phyloP scores from a whole-genome alignment of 202 grass and related monocot genomes.

The Panicum virgatum region DNA sequence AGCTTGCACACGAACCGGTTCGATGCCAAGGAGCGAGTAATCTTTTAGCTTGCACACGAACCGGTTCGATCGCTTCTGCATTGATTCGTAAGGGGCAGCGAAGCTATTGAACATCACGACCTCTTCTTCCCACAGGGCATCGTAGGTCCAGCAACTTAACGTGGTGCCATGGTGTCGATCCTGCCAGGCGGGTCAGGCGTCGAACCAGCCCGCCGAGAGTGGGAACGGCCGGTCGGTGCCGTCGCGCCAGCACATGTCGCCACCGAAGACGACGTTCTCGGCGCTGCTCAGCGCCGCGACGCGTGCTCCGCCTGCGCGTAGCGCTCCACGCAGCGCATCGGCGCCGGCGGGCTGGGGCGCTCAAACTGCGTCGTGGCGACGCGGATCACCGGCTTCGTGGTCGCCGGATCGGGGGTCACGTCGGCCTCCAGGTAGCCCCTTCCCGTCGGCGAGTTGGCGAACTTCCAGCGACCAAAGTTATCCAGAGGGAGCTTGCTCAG shows the following conservation, averaged over 20 bases:
- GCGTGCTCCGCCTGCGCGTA: background rate
- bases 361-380: constrained; percentile 9
- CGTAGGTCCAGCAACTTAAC: background rate
- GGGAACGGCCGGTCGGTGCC: background rate
- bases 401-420: background rate
- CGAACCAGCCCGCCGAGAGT: background rate
- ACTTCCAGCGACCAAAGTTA: background rate
- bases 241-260: background rate
- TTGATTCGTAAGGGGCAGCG: fast-evolving
- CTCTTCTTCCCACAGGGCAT: background rate
- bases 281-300: background rate
- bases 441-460: background rate
- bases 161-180: too few species aligned
- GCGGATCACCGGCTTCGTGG: background rate
- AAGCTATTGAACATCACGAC: background rate
- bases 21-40: constrained; percentile 19
- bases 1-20: too few species aligned
- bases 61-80: constrained; percentile 8
- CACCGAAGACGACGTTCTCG: background rate
- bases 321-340: background rate
- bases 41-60: constrained; percentile 38
- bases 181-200: constrained; percentile 13
- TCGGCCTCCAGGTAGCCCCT: background rate
- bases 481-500: constrained; percentile 11
- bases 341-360: background rate